Evolutionary conservation across 345 rosid species (phyloP).

Genomic region (Streptanthus diversifolius): DNA sequence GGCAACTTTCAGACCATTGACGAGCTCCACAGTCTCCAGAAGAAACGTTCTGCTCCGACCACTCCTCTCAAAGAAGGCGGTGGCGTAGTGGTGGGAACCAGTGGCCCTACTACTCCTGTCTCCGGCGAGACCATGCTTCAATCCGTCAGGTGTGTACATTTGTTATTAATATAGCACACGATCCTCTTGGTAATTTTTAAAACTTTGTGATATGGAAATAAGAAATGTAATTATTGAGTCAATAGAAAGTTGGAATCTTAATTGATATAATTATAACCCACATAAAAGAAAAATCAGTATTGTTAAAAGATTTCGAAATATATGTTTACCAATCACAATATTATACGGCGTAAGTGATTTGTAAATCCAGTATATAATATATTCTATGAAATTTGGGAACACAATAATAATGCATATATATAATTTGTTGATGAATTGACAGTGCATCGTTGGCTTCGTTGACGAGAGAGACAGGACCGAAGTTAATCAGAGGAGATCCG

Average conservation of each 20-base stretch:
- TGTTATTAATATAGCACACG: neutral
- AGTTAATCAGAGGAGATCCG: conserved; percentile 81
- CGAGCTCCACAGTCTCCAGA: conserved; percentile 89
- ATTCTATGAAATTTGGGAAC: neutral
- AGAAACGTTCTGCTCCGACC: conserved; percentile 75
- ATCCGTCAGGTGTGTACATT: conserved; percentile 72
- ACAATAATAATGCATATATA: neutral
- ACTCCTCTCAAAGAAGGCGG: conserved; percentile 51
- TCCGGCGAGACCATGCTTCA: conserved; percentile 75
- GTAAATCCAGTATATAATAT: no score
- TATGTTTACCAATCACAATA: no score
- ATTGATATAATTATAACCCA: no score
- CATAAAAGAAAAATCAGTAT: no score
- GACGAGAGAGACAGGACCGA: conserved; percentile 89
- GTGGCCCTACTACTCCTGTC: conserved; percentile 41
- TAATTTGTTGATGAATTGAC: conserved; percentile 5
- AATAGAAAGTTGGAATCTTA: no score
- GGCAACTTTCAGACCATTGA: conserved; percentile 86
- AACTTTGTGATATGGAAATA: neutral
- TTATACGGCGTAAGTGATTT: no score
- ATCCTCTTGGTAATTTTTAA: neutral
- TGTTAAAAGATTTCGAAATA: no score
- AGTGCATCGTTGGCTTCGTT: conserved; percentile 97
- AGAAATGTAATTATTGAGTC: neutral
- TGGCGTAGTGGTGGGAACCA: conserved; percentile 16